Percentiles rank a stretch among this genome's conserved stretches.
phyloP scores from a whole-genome alignment of 768 basidiomycete species.

The Coprinellus aureogranulatus region DNA sequence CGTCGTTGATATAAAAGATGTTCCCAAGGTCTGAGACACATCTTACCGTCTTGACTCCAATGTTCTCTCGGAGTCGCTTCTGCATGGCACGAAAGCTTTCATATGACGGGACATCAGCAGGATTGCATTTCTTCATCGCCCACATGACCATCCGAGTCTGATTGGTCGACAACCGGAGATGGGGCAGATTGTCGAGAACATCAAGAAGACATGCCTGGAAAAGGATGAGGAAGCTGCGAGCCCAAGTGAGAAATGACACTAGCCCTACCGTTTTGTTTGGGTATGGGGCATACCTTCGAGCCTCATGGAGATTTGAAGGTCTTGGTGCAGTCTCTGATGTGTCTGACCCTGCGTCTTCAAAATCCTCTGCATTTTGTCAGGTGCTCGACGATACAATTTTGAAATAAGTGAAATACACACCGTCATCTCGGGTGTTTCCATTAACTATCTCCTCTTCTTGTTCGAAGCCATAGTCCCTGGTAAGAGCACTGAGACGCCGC shows the following conservation, averaged over 20 bases:
- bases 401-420: no score
- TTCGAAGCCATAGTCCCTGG: neutral
- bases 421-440: no score
- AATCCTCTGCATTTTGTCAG: neutral
- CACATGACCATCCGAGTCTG: constrained; percentile 20
- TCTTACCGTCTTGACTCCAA: neutral
- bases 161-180: constrained; percentile 18
- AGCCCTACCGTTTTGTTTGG: neutral
- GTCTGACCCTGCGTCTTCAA: neutral
- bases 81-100: constrained; percentile 16
- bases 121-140: constrained; percentile 15
- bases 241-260: neutral
- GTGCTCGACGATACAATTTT: neutral
- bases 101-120: constrained; percentile 18
- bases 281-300: neutral
- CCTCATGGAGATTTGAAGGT: neutral
- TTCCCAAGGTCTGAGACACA: constrained; percentile 1
- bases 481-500: neutral
- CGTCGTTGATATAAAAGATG: constrained; percentile 9
- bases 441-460: neutral
- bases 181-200: constrained; percentile 21
- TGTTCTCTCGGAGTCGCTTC: constrained; percentile 1
- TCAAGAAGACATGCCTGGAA: constrained; percentile 11
- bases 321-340: neutral
- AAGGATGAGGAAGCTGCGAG: neutral